Conservation (phyloP, 345 rosid species). For the Bruguiera gymnorhiza region DNA sequence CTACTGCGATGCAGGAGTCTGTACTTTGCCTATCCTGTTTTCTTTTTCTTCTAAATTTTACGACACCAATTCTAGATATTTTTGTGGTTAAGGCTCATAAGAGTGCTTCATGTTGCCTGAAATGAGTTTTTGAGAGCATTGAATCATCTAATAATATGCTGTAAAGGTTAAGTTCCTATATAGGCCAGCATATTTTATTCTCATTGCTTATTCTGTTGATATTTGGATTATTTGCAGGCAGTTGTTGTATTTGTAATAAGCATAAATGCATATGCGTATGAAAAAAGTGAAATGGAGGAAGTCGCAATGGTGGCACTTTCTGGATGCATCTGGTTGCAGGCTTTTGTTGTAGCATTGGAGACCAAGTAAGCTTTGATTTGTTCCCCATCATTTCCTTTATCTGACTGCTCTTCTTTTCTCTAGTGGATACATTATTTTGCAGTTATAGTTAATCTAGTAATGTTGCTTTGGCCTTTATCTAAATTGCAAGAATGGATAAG, state of each 20-base stretch:
- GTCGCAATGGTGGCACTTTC: slow-evolving; percentile 94
- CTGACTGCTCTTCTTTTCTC: neutral
- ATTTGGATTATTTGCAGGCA: slow-evolving; percentile 56
- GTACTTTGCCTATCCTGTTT: no score
- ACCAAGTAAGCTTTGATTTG: slow-evolving; percentile 62
- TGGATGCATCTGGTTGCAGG: slow-evolving; percentile 98
- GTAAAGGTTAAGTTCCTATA: no score
- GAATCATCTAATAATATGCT: no score
- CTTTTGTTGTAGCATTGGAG: slow-evolving; percentile 85
- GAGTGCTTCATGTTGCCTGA: no score
- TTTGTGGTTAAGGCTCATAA: no score
- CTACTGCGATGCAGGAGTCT: no score
- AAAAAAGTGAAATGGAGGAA: slow-evolving; percentile 97
- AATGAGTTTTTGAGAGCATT: no score
- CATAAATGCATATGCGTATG: slow-evolving; percentile 76
- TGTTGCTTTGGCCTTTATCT: neutral
- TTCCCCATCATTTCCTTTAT: neutral
- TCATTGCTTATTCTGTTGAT: neutral
- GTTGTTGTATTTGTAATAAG: slow-evolving; percentile 81
- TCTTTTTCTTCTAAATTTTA: no score
- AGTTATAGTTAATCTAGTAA: neutral
- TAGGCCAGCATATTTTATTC: neutral
- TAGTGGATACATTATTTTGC: no score
- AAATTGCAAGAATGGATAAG: neutral
- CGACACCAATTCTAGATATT: no score